phyloP scores from a whole-genome alignment of 768 basidiomycete species.

The Russula dissimulans region DNA sequence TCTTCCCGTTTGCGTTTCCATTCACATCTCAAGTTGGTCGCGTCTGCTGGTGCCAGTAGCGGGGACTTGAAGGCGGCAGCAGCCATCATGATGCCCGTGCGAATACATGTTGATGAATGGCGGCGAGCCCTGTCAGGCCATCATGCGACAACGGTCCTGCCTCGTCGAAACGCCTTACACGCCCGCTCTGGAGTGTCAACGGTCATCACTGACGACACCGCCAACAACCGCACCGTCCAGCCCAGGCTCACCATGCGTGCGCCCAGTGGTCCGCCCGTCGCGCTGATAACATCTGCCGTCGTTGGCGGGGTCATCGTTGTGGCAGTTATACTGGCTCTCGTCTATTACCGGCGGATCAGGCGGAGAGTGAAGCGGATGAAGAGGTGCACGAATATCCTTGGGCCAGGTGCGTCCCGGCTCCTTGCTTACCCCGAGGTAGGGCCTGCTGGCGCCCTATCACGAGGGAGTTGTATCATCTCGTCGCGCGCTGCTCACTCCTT shows the following conservation, averaged over 20 bases:
- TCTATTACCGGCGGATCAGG: slow-evolving; percentile 1
- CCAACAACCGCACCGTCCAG: background rate
- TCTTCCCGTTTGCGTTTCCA: background rate
- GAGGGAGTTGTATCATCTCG: too few species aligned
- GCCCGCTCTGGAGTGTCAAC: too few species aligned
- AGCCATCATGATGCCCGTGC: too few species aligned
- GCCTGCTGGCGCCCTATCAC: too few species aligned
- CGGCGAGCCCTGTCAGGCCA: too few species aligned
- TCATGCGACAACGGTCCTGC: too few species aligned
- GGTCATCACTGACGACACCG: too few species aligned
- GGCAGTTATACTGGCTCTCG: background rate
- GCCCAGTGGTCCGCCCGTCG: background rate
- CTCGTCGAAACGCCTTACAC: too few species aligned
- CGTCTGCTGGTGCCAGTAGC: background rate
- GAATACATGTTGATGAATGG: too few species aligned
- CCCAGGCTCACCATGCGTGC: background rate
- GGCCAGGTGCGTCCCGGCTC: slow-evolving; percentile 3
- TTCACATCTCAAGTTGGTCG: background rate
- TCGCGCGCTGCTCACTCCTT: background rate
- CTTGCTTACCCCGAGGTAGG: too few species aligned
- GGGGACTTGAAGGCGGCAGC: too few species aligned
- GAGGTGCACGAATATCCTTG: slow-evolving; percentile 3
- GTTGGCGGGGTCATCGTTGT: background rate
- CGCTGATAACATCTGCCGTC: background rate
- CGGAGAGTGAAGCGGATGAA: slow-evolving; percentile 2